phyloP scores from a whole-genome alignment of 148 eudicot genomes.

The Fagopyrum homotropicum region DNA sequence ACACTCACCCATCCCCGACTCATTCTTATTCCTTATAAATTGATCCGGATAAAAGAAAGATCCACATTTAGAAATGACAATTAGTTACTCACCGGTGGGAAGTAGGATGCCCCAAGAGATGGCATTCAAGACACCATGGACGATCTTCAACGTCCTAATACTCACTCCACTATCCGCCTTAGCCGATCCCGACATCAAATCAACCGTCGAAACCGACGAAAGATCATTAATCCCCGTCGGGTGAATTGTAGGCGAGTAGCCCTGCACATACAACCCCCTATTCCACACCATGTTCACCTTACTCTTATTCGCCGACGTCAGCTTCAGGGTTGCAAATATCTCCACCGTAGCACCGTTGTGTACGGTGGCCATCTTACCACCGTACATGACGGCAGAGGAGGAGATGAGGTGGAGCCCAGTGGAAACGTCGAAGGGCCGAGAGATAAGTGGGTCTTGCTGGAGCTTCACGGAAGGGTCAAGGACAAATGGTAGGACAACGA shows the following conservation, averaged over 20 bases:
- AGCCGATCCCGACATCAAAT: conserved; percentile 49
- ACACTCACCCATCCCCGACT: too few species aligned
- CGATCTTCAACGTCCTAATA: conserved; percentile 39
- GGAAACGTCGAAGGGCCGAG: conserved; percentile 50
- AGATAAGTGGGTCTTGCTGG: conserved; percentile 53
- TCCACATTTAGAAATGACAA: too few species aligned
- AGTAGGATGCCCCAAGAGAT: conserved; percentile 82
- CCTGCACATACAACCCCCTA: conserved; percentile 89
- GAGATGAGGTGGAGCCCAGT: conserved; percentile 43
- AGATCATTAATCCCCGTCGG: conserved; percentile 69
- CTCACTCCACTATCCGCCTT: conserved; percentile 22
- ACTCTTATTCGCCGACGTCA: conserved; percentile 48
- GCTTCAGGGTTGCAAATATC: conserved; percentile 59
- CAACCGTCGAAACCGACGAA: conserved; percentile 58
- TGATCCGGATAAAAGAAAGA: too few species aligned
- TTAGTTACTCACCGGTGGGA: conserved; percentile 38
- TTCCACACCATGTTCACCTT: conserved; percentile 81
- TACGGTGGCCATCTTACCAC: conserved; percentile 80
- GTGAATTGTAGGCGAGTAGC: conserved; percentile 94
- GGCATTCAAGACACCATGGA: conserved; percentile 64
- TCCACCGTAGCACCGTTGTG: conserved; percentile 75
- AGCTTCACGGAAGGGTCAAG: conserved; percentile 75
- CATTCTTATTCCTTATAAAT: too few species aligned
- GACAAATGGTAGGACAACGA: conserved; percentile 69
- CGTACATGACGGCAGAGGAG: conserved; percentile 72